Percentiles rank a stretch among this genome's conserved stretches.
phyloP scores from a whole-genome alignment of 1,284 basidiomycete genomes.

The Erythrobasidium hasegawianum region DNA sequence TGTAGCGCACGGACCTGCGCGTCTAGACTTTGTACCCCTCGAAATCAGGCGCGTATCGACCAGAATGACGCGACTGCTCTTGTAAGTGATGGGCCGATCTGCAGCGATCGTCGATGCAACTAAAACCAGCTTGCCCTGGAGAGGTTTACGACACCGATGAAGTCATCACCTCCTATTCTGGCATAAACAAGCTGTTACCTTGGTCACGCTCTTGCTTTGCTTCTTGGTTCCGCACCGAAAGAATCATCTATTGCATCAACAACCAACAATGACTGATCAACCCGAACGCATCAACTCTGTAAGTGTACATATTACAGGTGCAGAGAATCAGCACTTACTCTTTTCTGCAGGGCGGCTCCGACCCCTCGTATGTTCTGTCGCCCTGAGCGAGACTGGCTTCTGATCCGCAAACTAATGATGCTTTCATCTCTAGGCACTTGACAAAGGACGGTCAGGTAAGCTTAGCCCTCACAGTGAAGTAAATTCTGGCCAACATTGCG shows the following conservation, averaged over 20 bases:
- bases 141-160: too few species aligned
- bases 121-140: too few species aligned
- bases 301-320: background rate
- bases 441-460: conserved; percentile 40
- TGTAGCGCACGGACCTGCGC: too few species aligned
- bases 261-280: conserved; percentile 17
- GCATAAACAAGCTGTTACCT: too few species aligned
- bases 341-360: conserved; percentile 44
- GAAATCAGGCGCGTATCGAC: too few species aligned
- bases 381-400: background rate
- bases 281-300: conserved; percentile 33
- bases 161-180: too few species aligned
- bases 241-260: conserved; percentile 20
- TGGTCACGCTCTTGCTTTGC: conserved; percentile 3
- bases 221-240: conserved; percentile 4
- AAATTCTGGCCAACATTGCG: too few species aligned
- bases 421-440: conserved; percentile 40
- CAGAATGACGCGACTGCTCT: too few species aligned
- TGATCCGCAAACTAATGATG: background rate
- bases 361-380: conserved; percentile 37
- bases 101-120: too few species aligned
- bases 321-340: background rate
- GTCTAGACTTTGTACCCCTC: too few species aligned
- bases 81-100: too few species aligned
- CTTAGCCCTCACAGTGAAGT: too few species aligned